These are phyloP conservation scores for Blastocystis sp. DNA, from an alignment of 352 stramenopile genomes.

Conservation along the genomic window DNA sequence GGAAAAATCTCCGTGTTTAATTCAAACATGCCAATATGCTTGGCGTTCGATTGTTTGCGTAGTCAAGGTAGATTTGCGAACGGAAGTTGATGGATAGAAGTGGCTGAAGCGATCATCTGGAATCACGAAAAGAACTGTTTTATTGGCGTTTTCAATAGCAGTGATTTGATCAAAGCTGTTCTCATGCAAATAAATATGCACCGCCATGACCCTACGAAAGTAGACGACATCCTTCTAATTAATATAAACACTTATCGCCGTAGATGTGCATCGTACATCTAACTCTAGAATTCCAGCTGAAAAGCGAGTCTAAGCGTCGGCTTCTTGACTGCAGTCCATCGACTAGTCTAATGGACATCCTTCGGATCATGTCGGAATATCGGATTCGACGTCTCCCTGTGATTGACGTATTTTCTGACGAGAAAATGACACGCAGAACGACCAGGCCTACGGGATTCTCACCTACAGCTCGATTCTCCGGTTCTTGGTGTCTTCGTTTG, in stretches of 20 bases:
- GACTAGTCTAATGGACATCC: slow-evolving; percentile 18
- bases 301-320: slow-evolving; percentile 5
- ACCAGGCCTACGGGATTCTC: slow-evolving; percentile 30
- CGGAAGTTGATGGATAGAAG: neutral
- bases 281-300: slow-evolving; percentile 40
- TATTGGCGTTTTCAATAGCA: slow-evolving; percentile 44
- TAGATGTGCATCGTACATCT: neutral
- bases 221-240: slow-evolving; percentile 24
- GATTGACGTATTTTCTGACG: neutral
- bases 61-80: neutral
- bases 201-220: neutral
- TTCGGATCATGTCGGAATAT: slow-evolving; percentile 43
- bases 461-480: slow-evolving; percentile 36
- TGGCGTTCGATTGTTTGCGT: slow-evolving; percentile 44
- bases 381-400: slow-evolving; percentile 29
- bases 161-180: slow-evolving; percentile 52
- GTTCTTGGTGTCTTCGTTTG: slow-evolving; percentile 4
- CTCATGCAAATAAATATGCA: slow-evolving; percentile 57
- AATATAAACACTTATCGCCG: slow-evolving; percentile 53
- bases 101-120: slow-evolving; percentile 45
- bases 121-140: slow-evolving; percentile 48
- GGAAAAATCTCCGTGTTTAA: slow-evolving; percentile 48
- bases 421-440: neutral
- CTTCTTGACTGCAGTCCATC: slow-evolving; percentile 7
- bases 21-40: slow-evolving; percentile 50